phyloP scores from a whole-genome alignment of 805 yeast species.

The Candida tibetensis region DNA sequence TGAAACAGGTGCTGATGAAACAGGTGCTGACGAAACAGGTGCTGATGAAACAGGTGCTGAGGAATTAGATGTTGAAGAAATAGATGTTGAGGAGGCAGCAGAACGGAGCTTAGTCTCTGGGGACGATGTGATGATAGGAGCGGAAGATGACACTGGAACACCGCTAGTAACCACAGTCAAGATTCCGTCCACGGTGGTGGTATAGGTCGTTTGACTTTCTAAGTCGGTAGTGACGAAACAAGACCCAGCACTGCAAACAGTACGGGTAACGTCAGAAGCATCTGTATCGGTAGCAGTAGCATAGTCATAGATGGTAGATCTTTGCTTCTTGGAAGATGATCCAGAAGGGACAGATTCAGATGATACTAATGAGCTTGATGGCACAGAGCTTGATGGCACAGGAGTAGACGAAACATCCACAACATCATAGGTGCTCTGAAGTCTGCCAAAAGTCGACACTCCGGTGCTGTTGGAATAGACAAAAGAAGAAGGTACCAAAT shows the following conservation, averaged over 20 bases:
- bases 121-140: slow-evolving; percentile 2
- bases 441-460: not conserved
- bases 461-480: slow-evolving; percentile 10
- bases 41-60: too few species aligned
- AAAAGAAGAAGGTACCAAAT: slow-evolving; percentile 10
- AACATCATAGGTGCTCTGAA: not conserved
- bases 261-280: slow-evolving; percentile 19
- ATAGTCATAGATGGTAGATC: slow-evolving; percentile 19
- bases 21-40: too few species aligned
- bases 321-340: slow-evolving; percentile 6
- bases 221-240: slow-evolving; percentile 36
- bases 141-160: slow-evolving; percentile 18
- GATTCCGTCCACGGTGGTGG: slow-evolving; percentile 37
- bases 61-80: too few species aligned
- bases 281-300: slow-evolving; percentile 24
- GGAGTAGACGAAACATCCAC: not conserved
- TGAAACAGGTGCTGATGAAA: too few species aligned
- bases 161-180: slow-evolving; percentile 37
- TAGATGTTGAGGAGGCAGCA: too few species aligned
- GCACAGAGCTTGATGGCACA: not conserved
- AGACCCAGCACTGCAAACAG: slow-evolving; percentile 30
- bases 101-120: slow-evolving; percentile 2
- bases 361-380: not conserved
- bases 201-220: slow-evolving; percentile 30
- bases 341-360: not conserved